These are phyloP conservation scores for Fusarium algeriense DNA, from an alignment of 2,329 filamentous ascomycete genomes.

Conservation along the genomic window DNA sequence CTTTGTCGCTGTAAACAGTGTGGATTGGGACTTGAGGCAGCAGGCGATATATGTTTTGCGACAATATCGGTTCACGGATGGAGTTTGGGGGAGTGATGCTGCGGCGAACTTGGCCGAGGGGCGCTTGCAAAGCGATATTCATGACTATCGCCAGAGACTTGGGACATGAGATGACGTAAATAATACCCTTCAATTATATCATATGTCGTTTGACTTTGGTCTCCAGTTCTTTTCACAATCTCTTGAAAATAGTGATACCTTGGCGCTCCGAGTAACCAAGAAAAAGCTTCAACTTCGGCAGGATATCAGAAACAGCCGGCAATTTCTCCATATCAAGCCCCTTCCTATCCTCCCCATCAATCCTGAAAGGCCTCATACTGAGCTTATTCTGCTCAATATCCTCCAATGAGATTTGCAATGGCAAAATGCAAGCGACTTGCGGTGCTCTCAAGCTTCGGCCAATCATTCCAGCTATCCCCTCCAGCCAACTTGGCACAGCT, in stretches of 20 bases:
- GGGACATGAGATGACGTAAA: background rate
- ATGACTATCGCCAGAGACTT: background rate
- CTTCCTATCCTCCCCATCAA: background rate
- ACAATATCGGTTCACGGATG: background rate
- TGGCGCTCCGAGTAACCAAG: background rate
- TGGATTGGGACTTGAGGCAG: background rate
- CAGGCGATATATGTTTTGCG: accelerated
- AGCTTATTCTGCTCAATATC: conserved; percentile 1
- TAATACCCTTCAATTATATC: too few relatives aligned
- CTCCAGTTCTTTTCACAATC: background rate
- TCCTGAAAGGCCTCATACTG: background rate
- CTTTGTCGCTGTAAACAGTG: background rate
- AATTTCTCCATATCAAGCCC: conserved; percentile 4
- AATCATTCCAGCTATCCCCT: background rate
- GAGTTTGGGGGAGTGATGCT: background rate
- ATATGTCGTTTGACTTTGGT: accelerated
- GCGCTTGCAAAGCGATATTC: background rate
- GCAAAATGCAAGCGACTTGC: conserved; percentile 8
- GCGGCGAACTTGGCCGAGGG: background rate
- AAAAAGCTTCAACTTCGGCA: background rate
- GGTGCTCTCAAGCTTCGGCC: background rate
- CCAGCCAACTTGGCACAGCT: background rate
- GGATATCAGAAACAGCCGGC: background rate
- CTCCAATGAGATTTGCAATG: background rate
- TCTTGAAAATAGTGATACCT: conserved; percentile 1